These are phyloP conservation scores for Artemisia tridentata DNA, from an alignment of 129 eudicot species.

Conservation along the genomic window DNA sequence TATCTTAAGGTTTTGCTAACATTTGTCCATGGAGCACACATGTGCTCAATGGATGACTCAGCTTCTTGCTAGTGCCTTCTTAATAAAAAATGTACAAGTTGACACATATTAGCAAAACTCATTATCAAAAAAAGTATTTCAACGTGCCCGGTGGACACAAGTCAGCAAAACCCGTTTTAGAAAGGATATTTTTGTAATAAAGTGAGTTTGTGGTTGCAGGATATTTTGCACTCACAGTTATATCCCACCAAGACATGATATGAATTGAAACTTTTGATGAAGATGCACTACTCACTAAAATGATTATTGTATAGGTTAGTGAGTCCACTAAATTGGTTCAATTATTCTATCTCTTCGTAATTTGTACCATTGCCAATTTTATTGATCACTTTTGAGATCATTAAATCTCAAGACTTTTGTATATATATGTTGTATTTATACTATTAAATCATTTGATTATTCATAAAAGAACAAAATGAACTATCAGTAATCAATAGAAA, in stretches of 20 bases:
- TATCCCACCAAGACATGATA: slow-evolving; percentile 28
- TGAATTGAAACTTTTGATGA: slow-evolving; percentile 31
- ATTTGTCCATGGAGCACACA: too few species aligned
- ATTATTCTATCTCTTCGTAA: slow-evolving; percentile 18
- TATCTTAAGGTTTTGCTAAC: too few species aligned
- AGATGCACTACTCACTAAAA: slow-evolving; percentile 24
- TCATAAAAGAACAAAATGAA: neutral
- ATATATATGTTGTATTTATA: slow-evolving; percentile 21
- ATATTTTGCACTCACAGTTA: slow-evolving; percentile 31
- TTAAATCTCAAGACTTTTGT: slow-evolving; percentile 28
- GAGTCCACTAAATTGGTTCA: slow-evolving; percentile 30
- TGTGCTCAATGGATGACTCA: too few species aligned
- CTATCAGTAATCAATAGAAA: too few species aligned
- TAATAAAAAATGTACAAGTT: too few species aligned
- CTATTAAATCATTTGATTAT: neutral
- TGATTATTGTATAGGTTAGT: slow-evolving; percentile 14
- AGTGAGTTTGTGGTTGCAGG: slow-evolving; percentile 32
- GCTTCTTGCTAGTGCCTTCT: too few species aligned
- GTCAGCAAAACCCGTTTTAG: neutral
- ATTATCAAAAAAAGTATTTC: too few species aligned
- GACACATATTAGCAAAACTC: too few species aligned
- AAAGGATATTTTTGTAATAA: slow-evolving; percentile 19
- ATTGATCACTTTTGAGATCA: slow-evolving; percentile 30
- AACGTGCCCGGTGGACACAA: too few species aligned
- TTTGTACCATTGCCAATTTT: slow-evolving; percentile 13